Percentiles rank a stretch among this genome's conserved stretches.
phyloP scores from a whole-genome alignment of 2,329 filamentous ascomycete species.

The Botrytis hyacinthi region DNA sequence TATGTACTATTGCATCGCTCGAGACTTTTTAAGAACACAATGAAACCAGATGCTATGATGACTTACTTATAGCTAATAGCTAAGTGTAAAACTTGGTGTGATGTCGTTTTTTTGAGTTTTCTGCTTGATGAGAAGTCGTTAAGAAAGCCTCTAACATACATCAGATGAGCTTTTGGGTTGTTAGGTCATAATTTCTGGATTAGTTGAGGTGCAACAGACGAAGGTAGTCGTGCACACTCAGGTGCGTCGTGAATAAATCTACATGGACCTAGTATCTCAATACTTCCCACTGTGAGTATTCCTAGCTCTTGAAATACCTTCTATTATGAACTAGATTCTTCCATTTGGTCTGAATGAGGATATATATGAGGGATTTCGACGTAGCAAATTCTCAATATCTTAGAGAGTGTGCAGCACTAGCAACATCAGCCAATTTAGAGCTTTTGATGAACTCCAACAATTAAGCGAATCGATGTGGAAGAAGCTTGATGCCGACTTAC shows the following conservation, averaged over 20 bases:
- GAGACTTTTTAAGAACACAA: no score
- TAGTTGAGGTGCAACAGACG: background rate
- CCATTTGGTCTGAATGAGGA: background rate
- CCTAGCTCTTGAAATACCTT: background rate
- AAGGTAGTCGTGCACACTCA: background rate
- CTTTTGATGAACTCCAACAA: background rate
- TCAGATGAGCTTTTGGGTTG: background rate
- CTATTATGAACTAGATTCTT: background rate
- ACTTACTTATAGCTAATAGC: background rate
- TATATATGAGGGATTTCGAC: no score
- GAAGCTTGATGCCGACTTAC: background rate
- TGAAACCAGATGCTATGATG: background rate
- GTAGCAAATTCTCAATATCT: background rate
- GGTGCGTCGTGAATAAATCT: background rate
- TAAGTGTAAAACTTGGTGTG: background rate
- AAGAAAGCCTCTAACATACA: background rate
- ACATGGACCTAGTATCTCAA: background rate
- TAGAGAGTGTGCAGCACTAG: background rate
- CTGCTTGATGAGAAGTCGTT: background rate
- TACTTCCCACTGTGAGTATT: background rate
- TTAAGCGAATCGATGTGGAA: background rate
- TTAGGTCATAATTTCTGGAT: background rate
- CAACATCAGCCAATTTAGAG: background rate
- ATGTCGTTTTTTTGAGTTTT: background rate
- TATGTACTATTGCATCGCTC: no score